Conservation (phyloP, 176 grass and related monocot genomes). For the Bothriochloa decipiens region DNA sequence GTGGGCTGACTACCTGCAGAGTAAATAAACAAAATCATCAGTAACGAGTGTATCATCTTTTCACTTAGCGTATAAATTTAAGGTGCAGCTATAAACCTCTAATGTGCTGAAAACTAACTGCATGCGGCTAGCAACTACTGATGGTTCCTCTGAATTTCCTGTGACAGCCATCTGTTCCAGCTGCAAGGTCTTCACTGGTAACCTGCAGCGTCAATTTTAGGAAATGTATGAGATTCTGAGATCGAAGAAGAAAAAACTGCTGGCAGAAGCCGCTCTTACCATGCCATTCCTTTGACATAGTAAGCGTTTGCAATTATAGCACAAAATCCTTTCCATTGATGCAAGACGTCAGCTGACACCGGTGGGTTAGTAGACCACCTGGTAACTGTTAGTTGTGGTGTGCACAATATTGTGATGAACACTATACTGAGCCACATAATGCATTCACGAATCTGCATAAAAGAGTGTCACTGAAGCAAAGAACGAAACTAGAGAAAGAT, state of each 20-base stretch:
- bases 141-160: conserved; percentile 79
- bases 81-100: conserved; percentile 60
- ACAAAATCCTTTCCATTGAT: conserved; percentile 99
- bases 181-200: conserved; percentile 93
- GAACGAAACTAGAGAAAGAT: background rate
- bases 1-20: conserved; percentile 90
- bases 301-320: conserved; percentile 93
- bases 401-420: conserved; percentile 94
- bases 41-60: background rate
- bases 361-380: conserved; percentile 86
- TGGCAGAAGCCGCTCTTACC: conserved; percentile 40
- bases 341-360: conserved; percentile 75
- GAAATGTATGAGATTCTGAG: background rate
- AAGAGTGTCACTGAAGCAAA: background rate
- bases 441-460: conserved; percentile 66
- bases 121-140: conserved; percentile 92
- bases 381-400: conserved; percentile 83
- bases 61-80: background rate
- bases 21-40: conserved; percentile 25
- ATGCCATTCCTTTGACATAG: conserved; percentile 96
- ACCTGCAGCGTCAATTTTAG: conserved; percentile 54
- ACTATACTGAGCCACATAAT: conserved; percentile 96
- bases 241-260: background rate
- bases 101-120: conserved; percentile 91
- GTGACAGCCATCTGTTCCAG: conserved; percentile 91